phyloP scores from a whole-genome alignment of 495 filamentous ascomycete species.

The Pseudoneurospora amorphoporcata region DNA sequence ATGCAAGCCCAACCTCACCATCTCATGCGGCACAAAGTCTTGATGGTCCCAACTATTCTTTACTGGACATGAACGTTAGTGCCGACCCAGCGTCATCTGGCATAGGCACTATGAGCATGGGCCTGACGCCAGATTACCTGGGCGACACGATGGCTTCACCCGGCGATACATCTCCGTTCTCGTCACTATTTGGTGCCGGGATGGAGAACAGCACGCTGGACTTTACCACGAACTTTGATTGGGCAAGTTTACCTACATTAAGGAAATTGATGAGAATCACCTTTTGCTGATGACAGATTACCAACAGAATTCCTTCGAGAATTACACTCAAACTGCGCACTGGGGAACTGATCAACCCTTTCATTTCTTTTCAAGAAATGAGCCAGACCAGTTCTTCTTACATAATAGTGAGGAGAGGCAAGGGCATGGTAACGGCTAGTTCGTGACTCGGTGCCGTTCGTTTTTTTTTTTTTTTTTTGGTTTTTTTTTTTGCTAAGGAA shows the following conservation, averaged over 20 bases:
- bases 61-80: background rate
- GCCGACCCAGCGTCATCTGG: conserved; percentile 3
- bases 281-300: background rate
- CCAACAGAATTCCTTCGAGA: conserved; percentile 37
- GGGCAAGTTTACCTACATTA: conserved; percentile 44
- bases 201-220: conserved; percentile 34
- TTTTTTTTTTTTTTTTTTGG: background rate
- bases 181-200: conserved; percentile 31
- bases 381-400: conserved; percentile 22
- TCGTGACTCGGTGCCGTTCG: background rate
- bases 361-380: conserved; percentile 35
- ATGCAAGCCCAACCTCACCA: conserved; percentile 38
- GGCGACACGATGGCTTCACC: conserved; percentile 45
- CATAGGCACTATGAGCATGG: conserved; percentile 15
- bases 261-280: background rate
- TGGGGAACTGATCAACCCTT: conserved; percentile 37
- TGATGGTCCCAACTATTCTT: background rate
- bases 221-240: conserved; percentile 56
- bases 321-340: conserved; percentile 37
- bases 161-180: conserved; percentile 44
- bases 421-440: background rate
- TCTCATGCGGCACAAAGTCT: background rate
- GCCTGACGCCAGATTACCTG: conserved; percentile 38
- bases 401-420: conserved; percentile 5
- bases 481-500: background rate